These are phyloP conservation scores for Verticillium albo-atrum DNA, from an alignment of 2,329 filamentous ascomycete genomes.

Conservation along the genomic window DNA sequence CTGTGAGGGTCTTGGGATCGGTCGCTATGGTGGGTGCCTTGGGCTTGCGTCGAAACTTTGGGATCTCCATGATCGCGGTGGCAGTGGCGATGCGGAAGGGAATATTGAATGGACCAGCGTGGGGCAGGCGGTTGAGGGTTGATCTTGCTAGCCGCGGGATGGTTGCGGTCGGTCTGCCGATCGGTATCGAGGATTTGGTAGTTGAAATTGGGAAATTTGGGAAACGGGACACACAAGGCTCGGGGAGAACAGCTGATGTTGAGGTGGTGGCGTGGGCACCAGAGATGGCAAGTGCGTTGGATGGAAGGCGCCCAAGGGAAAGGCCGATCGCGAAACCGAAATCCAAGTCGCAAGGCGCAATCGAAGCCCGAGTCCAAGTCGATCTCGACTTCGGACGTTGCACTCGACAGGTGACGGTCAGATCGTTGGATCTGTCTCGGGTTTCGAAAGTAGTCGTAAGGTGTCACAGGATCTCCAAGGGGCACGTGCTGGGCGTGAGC, in stretches of 20 bases:
- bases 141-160: neutral
- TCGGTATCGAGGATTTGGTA: neutral
- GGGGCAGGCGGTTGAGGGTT: neutral
- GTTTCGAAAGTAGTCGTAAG: neutral
- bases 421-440: neutral
- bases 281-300: neutral
- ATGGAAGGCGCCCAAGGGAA: neutral
- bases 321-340: neutral
- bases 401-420: neutral
- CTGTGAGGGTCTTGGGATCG: conserved; percentile 21
- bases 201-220: too few relatives aligned
- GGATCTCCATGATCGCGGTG: neutral
- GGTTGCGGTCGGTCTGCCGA: neutral
- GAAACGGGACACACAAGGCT: too few relatives aligned
- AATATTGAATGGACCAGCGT: neutral
- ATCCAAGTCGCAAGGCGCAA: too few relatives aligned
- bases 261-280: too few relatives aligned
- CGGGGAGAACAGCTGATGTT: neutral
- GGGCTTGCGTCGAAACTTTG: conserved; percentile 36
- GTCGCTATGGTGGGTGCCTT: conserved; percentile 39
- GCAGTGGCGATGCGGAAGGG: neutral
- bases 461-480: neutral
- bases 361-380: neutral
- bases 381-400: neutral
- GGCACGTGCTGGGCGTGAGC: neutral